These are phyloP conservation scores for Marasmius sp. DNA, from an alignment of 1,284 basidiomycete species.

Conservation along the genomic window DNA sequence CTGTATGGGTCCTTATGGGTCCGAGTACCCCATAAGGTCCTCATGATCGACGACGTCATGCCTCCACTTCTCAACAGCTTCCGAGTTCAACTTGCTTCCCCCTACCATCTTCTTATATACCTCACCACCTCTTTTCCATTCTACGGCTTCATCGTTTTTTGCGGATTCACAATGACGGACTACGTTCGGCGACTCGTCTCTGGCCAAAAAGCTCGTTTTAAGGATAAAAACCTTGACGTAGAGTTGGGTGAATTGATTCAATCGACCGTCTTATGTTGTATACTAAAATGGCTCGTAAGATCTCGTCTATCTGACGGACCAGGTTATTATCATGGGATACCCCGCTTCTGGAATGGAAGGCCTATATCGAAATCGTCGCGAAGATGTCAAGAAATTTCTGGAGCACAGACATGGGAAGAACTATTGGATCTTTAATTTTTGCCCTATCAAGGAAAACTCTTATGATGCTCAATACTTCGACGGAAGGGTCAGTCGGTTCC, in stretches of 20 bases:
- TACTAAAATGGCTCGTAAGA: conserved; percentile 39
- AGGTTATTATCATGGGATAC: conserved; percentile 88
- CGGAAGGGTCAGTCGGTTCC: conserved; percentile 78
- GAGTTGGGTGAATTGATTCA: conserved; percentile 54
- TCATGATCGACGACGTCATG: not conserved
- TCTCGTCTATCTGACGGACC: conserved; percentile 80
- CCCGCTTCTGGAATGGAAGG: conserved; percentile 81
- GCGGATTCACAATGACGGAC: conserved; percentile 45
- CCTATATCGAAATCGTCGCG: conserved; percentile 78
- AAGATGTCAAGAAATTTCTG: conserved; percentile 79
- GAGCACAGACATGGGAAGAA: conserved; percentile 72
- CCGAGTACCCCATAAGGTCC: not conserved
- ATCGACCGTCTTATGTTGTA: not conserved
- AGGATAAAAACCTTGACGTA: conserved; percentile 64
- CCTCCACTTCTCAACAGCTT: not conserved
- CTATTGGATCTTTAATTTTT: conserved; percentile 87
- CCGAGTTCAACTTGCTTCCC: not conserved
- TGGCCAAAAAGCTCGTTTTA: conserved; percentile 78
- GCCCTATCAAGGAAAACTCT: conserved; percentile 73
- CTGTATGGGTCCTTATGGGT: not conserved
- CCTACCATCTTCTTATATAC: not conserved
- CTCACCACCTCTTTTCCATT: no score
- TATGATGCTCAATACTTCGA: conserved; percentile 63
- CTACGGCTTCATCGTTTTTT: no score
- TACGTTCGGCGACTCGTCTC: conserved; percentile 68